Percentiles rank a stretch among this genome's conserved stretches.
Evolutionary conservation across 1,139 yeast genomes (phyloP).

Genomic region (Debaryomycetaceae sp.): DNA sequence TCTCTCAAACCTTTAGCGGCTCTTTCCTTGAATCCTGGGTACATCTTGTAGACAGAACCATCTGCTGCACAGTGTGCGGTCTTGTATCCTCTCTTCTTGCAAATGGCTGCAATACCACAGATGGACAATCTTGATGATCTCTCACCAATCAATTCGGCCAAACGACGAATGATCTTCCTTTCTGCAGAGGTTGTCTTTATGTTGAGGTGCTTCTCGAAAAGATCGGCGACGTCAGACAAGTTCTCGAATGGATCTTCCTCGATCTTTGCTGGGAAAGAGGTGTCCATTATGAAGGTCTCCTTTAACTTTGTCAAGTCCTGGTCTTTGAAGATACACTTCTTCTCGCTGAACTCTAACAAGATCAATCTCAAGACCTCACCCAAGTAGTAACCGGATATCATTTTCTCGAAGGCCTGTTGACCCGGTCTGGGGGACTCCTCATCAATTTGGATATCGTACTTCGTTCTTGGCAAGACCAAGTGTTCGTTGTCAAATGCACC

Average conservation of each 20-base stretch:
- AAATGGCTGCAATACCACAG: conserved; percentile 94
- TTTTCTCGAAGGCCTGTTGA: conserved; percentile 93
- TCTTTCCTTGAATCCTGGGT: conserved; percentile 87
- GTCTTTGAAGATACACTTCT: conserved; percentile 60
- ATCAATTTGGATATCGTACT: conserved; percentile 79
- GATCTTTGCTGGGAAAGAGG: conserved; percentile 80
- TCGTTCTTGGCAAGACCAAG: conserved; percentile 79
- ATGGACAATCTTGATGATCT: conserved; percentile 91
- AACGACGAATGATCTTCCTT: conserved; percentile 75
- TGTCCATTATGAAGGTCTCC: conserved; percentile 71
- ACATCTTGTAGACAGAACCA: conserved; percentile 91
- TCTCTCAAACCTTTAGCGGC: conserved; percentile 89
- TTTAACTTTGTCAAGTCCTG: conserved; percentile 62
- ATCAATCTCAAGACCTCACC: conserved; percentile 89
- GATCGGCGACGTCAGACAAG: conserved; percentile 67
- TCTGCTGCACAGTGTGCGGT: conserved; percentile 93
- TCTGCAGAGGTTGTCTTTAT: conserved; percentile 72
- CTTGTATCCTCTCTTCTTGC: conserved; percentile 77
- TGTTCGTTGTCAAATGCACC: conserved; percentile 97
- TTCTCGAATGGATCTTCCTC: conserved; percentile 92
- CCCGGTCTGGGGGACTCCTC: conserved; percentile 91
- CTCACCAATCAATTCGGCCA: conserved; percentile 85
- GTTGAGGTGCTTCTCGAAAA: conserved; percentile 58
- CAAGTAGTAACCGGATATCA: conserved; percentile 94
- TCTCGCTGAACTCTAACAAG: conserved; percentile 64